Conservation (phyloP, 192 early-diverging fungal genomes). For the Kappamyces sp. region DNA sequence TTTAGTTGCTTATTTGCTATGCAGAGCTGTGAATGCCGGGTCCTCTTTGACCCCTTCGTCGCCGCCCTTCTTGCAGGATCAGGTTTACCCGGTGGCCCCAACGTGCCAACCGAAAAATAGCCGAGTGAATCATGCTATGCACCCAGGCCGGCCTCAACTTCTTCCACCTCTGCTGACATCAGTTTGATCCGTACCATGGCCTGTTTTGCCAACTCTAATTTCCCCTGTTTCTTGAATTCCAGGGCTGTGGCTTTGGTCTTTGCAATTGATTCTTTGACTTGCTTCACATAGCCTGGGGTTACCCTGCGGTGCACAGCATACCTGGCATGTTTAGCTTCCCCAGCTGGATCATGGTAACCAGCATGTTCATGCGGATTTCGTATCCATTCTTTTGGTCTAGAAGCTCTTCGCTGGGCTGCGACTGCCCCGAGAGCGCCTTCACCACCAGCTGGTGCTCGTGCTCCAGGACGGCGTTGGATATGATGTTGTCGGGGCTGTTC, state of each 20-base stretch:
- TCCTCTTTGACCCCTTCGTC: no score
- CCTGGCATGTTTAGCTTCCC: conserved; percentile 65
- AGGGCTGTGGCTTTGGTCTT: conserved; percentile 59
- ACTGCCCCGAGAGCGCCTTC: conserved; percentile 41
- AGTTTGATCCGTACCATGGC: conserved; percentile 65
- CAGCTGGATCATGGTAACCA: conserved; percentile 64
- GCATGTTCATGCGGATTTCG: conserved; percentile 69
- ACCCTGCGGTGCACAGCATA: conserved; percentile 11
- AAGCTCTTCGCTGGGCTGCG: conserved; percentile 51
- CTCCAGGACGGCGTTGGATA: conserved; percentile 72
- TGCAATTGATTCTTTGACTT: conserved; percentile 53
- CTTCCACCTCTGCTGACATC: conserved; percentile 72
- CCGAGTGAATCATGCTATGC: conserved; percentile 2
- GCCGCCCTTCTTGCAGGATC: no score
- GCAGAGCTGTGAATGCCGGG: no score
- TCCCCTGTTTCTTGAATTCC: conserved; percentile 58
- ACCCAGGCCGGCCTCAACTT: conserved; percentile 64
- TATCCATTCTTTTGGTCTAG: conserved; percentile 57
- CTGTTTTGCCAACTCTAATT: conserved; percentile 58
- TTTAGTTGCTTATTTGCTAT: no score
- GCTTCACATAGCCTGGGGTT: conserved; percentile 45
- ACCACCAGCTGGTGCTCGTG: conserved; percentile 48
- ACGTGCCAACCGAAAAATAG: no score
- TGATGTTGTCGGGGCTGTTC: conserved; percentile 60
- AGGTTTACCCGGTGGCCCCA: no score